Evolutionary conservation across 805 yeast species (phyloP).

Genomic region (Wickerhamomyces canadensis): DNA sequence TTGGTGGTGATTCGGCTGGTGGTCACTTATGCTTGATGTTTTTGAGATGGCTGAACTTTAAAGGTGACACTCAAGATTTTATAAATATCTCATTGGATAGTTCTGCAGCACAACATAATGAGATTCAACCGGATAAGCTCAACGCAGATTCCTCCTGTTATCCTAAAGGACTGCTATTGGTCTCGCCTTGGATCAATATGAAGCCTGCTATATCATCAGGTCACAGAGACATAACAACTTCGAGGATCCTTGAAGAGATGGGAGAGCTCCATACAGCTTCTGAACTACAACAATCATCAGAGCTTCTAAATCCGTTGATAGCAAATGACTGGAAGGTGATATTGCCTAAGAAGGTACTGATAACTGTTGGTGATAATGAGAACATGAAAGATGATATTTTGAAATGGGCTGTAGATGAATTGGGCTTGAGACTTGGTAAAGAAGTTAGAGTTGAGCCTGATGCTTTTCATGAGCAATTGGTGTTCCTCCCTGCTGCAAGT

Average conservation of each 20-base stretch:
- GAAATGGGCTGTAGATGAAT: not conserved
- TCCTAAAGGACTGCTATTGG: conserved; percentile 5
- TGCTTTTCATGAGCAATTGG: conserved; percentile 4
- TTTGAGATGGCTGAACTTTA: conserved; percentile 5
- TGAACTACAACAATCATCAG: conserved; percentile 1
- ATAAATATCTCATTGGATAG: not conserved
- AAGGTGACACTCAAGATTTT: conserved; percentile 1
- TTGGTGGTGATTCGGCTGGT: conserved; percentile 29
- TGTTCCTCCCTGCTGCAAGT: not conserved
- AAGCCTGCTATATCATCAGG: conserved; percentile 5
- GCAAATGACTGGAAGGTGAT: conserved; percentile 7
- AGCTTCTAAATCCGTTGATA: conserved; percentile 3
- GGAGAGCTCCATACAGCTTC: conserved; percentile 3
- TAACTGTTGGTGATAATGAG: conserved; percentile 10
- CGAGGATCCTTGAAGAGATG: conserved; percentile 2
- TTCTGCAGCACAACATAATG: not conserved
- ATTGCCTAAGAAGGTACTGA: conserved; percentile 5
- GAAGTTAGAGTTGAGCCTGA: not conserved
- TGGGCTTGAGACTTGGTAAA: not conserved
- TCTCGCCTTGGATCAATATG: conserved; percentile 16
- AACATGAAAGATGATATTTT: conserved; percentile 11
- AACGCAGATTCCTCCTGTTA: not conserved
- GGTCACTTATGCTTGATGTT: conserved; percentile 23
- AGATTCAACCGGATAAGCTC: not conserved
- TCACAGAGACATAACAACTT: conserved; percentile 6